phyloP scores from a whole-genome alignment of 1,284 basidiomycete genomes.

The Microbotryum lychnidis-dioicae region DNA sequence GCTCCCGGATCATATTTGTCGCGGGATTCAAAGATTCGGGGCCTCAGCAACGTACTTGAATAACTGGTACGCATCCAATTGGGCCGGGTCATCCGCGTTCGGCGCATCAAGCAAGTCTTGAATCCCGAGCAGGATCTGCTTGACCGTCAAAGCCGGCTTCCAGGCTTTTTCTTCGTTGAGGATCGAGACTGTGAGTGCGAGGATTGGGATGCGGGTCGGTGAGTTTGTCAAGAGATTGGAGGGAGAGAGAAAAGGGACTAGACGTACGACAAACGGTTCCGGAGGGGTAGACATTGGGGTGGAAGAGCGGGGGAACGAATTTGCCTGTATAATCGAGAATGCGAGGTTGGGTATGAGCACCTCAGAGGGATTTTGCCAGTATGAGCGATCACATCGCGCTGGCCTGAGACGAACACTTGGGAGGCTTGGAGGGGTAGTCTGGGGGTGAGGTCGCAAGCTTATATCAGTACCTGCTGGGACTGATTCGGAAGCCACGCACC shows the following conservation, averaged over 20 bases:
- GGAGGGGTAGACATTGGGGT: conserved; percentile 97
- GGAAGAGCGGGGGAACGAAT: conserved; percentile 91
- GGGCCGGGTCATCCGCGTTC: conserved; percentile 36
- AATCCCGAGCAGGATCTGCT: conserved; percentile 84
- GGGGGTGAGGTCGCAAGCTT: conserved; percentile 6
- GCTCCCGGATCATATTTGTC: too few species aligned
- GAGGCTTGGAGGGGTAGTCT: conserved; percentile 94
- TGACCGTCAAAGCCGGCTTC: conserved; percentile 98
- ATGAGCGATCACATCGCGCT: not conserved
- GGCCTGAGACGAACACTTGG: conserved; percentile 61
- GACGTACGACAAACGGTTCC: conserved; percentile 74
- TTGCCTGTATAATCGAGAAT: conserved; percentile 58
- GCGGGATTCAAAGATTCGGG: conserved; percentile 5
- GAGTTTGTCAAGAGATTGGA: not conserved
- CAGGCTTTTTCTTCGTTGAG: conserved; percentile 98
- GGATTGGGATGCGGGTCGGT: not conserved
- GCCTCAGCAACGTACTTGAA: conserved; percentile 20
- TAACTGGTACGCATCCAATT: conserved; percentile 34
- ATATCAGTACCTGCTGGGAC: not conserved
- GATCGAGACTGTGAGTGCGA: conserved; percentile 57
- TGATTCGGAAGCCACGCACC: conserved; percentile 48
- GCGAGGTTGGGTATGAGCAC: not conserved
- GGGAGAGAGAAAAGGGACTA: not conserved
- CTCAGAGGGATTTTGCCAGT: not conserved
- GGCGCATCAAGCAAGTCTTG: conserved; percentile 34